phyloP scores from a whole-genome alignment of 345 rosid genomes.

The Bruguiera sexangula region DNA sequence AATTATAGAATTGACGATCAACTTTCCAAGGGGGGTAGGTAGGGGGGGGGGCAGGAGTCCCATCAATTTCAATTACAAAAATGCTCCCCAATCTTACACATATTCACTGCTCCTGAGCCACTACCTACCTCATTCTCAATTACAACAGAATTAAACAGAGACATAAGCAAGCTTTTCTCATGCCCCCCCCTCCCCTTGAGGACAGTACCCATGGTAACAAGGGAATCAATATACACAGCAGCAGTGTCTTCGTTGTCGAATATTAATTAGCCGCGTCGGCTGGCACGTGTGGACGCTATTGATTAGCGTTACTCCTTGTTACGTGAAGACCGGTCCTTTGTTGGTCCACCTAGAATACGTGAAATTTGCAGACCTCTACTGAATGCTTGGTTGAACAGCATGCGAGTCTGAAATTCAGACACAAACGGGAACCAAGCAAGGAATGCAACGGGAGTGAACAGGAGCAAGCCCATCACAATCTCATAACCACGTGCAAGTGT shows the following conservation, averaged over 20 bases:
- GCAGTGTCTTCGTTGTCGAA: too few species aligned
- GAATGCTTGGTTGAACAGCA: conserved; percentile 99
- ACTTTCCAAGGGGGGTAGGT: not conserved
- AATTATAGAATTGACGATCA: not conserved
- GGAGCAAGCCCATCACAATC: conserved; percentile 82
- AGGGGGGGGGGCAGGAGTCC: not conserved
- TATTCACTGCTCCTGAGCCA: not conserved
- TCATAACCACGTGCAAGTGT: conserved; percentile 97
- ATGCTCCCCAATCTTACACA: not conserved
- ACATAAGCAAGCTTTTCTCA: not conserved
- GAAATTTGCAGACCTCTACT: conserved; percentile 99
- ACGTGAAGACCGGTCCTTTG: conserved; percentile 73
- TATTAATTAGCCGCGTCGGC: too few species aligned
- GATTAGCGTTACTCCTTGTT: conserved; percentile 50
- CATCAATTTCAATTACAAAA: conserved; percentile 1
- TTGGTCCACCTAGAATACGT: conserved; percentile 92
- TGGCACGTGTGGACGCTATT: not conserved
- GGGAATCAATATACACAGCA: not conserved
- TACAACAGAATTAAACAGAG: not conserved
- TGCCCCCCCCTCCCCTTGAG: not conserved
- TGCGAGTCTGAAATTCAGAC: conserved; percentile 97
- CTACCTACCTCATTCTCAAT: not conserved
- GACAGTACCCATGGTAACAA: not conserved
- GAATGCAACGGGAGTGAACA: conserved; percentile 98
- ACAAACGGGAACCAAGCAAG: conserved; percentile 99